phyloP scores from a whole-genome alignment of 805 yeast species.

The Ogataea zsoltii region DNA sequence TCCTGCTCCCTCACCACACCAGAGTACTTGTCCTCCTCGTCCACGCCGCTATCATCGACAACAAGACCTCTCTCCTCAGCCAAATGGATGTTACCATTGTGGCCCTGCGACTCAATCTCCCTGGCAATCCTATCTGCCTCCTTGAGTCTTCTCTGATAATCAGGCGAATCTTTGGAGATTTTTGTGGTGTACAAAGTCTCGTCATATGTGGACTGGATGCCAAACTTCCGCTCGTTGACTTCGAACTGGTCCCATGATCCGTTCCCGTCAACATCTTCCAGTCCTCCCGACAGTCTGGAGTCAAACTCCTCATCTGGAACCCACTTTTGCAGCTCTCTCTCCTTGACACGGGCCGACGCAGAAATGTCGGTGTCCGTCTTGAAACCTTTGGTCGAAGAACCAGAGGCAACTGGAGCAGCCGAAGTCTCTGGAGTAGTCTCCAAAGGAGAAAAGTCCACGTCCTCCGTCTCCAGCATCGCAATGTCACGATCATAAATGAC shows the following conservation, averaged over 20 bases:
- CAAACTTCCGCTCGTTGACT: slow-evolving; percentile 86
- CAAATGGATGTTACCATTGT: slow-evolving; percentile 70
- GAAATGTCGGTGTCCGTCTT: slow-evolving; percentile 88
- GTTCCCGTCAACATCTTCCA: slow-evolving; percentile 37
- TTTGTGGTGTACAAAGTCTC: slow-evolving; percentile 87
- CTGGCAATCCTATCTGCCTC: slow-evolving; percentile 78
- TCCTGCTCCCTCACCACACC: slow-evolving; percentile 69
- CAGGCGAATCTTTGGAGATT: slow-evolving; percentile 68
- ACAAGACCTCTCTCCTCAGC: slow-evolving; percentile 87
- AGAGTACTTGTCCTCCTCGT: slow-evolving; percentile 95
- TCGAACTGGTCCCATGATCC: slow-evolving; percentile 89
- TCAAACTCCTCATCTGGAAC: slow-evolving; percentile 56
- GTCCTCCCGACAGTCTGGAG: slow-evolving; percentile 23
- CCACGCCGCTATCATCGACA: slow-evolving; percentile 82
- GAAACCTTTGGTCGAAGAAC: slow-evolving; percentile 42
- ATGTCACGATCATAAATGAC: slow-evolving; percentile 52
- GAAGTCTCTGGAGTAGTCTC: neutral
- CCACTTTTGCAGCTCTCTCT: slow-evolving; percentile 84
- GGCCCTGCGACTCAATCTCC: slow-evolving; percentile 73
- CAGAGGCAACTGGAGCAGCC: slow-evolving; percentile 15
- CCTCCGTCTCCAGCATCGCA: slow-evolving; percentile 46
- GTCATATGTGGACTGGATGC: slow-evolving; percentile 79
- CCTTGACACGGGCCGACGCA: slow-evolving; percentile 46
- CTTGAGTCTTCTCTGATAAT: slow-evolving; percentile 60
- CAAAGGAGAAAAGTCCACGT: slow-evolving; percentile 35